Conservation (phyloP, 495 filamentous ascomycete species). For the Sphaerosporella brunnea region DNA sequence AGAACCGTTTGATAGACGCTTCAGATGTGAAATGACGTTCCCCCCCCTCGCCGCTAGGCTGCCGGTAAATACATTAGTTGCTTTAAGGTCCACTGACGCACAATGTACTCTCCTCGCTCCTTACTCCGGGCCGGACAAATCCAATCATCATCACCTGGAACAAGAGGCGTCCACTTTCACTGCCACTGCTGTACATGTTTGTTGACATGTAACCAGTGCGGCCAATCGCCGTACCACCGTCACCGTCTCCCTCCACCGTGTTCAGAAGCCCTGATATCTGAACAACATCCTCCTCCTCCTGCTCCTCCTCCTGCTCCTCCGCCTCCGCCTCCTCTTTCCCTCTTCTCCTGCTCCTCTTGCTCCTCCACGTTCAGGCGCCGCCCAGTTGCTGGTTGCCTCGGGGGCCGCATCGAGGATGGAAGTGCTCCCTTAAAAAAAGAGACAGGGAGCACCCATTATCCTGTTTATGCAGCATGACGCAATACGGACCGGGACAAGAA, state of each 20-base stretch:
- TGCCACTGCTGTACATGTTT: too few relatives aligned
- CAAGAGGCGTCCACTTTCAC: too few relatives aligned
- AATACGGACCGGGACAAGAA: neutral
- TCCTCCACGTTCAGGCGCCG: neutral
- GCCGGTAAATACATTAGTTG: too few relatives aligned
- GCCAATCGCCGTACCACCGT: too few relatives aligned
- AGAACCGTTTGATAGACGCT: neutral
- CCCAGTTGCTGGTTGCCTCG: neutral
- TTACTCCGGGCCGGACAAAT: too few relatives aligned
- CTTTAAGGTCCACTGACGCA: too few relatives aligned
- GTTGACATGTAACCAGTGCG: too few relatives aligned
- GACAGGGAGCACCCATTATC: neutral
- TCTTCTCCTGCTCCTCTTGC: neutral
- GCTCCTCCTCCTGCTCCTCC: neutral
- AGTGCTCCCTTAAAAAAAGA: constrained; percentile 5
- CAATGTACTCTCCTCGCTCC: too few relatives aligned
- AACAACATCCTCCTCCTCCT: too few relatives aligned
- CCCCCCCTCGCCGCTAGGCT: neutral
- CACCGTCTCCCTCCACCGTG: too few relatives aligned
- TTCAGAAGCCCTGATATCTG: too few relatives aligned
- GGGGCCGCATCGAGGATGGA: neutral
- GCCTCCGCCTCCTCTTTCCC: neutral
- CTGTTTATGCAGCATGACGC: constrained; percentile 6
- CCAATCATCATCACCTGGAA: too few relatives aligned
- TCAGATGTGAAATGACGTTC: constrained; percentile 6